Conservation (phyloP, 805 yeast genomes). For the Ogataea parapolymorpha region DNA sequence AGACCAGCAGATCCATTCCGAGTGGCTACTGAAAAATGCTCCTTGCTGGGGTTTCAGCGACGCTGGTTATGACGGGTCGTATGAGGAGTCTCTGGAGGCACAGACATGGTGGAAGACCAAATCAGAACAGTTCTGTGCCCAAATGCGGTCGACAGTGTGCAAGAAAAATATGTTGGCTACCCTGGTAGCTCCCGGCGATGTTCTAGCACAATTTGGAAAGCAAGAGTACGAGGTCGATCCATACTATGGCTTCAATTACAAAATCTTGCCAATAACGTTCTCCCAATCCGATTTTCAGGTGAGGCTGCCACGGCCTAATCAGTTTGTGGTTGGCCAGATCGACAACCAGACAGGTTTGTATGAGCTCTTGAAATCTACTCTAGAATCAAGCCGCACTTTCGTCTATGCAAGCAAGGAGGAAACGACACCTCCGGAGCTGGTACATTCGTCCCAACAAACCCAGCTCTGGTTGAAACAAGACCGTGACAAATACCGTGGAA, state of each 20-base stretch:
- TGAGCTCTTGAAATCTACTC: slow-evolving; percentile 18
- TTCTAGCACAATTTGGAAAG: slow-evolving; percentile 1
- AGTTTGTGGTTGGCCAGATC: slow-evolving; percentile 35
- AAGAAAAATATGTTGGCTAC: slow-evolving; percentile 34
- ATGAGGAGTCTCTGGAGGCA: slow-evolving; percentile 31
- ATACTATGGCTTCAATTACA: slow-evolving; percentile 45
- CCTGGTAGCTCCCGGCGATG: slow-evolving; percentile 30
- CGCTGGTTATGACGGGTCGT: slow-evolving; percentile 26
- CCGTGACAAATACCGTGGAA: slow-evolving; percentile 28
- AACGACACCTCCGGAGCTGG: slow-evolving; percentile 35
- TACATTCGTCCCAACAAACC: slow-evolving; percentile 32
- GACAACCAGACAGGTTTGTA: slow-evolving; percentile 23
- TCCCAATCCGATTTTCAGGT: slow-evolving; percentile 1
- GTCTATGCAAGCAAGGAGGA: slow-evolving; percentile 33
- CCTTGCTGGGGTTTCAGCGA: slow-evolving; percentile 30
- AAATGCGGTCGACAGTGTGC: slow-evolving; percentile 30
- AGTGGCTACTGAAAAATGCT: slow-evolving; percentile 44
- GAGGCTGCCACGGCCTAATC: slow-evolving; percentile 32
- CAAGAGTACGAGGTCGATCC: slow-evolving; percentile 30
- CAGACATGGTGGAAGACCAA: slow-evolving; percentile 41
- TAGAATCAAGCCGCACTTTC: slow-evolving; percentile 31
- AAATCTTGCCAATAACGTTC: slow-evolving; percentile 6
- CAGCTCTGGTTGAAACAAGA: slow-evolving; percentile 55
- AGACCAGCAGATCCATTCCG: slow-evolving; percentile 29
- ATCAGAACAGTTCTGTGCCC: slow-evolving; percentile 36